Evolutionary conservation across 2,329 filamentous ascomycete species (phyloP).

Genomic region (Fusarium secorum): DNA sequence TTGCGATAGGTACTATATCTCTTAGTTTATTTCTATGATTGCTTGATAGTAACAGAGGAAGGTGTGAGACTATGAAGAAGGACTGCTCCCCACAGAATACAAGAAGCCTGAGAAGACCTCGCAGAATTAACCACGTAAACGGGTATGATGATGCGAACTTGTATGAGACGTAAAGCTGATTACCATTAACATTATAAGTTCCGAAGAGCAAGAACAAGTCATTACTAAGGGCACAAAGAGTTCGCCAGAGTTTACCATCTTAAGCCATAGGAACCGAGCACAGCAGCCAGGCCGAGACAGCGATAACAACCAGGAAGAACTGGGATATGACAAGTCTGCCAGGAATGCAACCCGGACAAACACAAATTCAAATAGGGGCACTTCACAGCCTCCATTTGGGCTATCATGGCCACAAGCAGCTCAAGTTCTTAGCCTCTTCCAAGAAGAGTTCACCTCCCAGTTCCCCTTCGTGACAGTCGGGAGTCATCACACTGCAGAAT

Average conservation of each 20-base stretch:
- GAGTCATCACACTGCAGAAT: constrained; percentile 41
- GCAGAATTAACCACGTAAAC: constrained; percentile 41
- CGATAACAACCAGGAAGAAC: neutral
- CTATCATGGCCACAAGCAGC: constrained; percentile 52
- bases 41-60: neutral
- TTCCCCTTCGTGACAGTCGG: constrained; percentile 52
- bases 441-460: constrained; percentile 44
- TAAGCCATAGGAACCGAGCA: neutral
- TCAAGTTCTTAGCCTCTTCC: constrained; percentile 47
- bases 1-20: constrained; percentile 41
- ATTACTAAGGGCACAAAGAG: neutral
- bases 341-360: neutral
- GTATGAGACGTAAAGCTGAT: neutral
- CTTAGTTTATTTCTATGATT: neutral
- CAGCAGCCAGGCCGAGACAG: neutral
- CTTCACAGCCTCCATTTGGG: constrained; percentile 43
- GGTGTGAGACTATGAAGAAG: constrained; percentile 41
- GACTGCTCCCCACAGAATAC: constrained; percentile 43
- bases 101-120: constrained; percentile 43
- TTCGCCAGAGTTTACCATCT: neutral
- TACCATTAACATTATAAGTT: neutral
- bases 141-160: constrained; percentile 28
- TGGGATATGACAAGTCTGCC: neutral
- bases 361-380: neutral
- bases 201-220: neutral